Conservation (phyloP, 225 moss, liverwort and hornwort genomes). For the Takakia lepidozioides region DNA sequence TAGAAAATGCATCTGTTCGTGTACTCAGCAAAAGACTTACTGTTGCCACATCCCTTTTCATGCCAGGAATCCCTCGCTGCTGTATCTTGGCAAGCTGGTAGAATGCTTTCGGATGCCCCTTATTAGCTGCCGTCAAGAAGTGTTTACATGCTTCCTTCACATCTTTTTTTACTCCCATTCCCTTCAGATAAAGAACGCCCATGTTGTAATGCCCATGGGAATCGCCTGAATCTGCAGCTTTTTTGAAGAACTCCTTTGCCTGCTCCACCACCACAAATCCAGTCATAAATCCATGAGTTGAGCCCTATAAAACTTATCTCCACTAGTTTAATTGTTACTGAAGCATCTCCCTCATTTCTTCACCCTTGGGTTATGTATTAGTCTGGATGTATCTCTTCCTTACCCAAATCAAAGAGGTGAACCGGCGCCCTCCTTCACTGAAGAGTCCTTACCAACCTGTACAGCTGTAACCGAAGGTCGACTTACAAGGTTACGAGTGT, state of each 20-base stretch:
- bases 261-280: constrained; percentile 12
- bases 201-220: constrained; percentile 87
- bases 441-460: no score
- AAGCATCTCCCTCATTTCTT: no score
- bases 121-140: constrained; percentile 52
- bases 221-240: constrained; percentile 79
- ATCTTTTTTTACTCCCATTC: constrained; percentile 59
- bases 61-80: constrained; percentile 75
- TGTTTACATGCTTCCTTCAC: constrained; percentile 55
- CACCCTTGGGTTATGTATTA: no score
- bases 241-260: constrained; percentile 86
- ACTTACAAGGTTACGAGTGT: no score
- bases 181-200: constrained; percentile 84
- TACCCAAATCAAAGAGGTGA: no score
- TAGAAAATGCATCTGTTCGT: no score
- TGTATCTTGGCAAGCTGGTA: constrained; percentile 92
- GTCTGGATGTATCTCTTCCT: no score
- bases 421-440: no score
- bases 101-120: constrained; percentile 69
- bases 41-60: constrained; percentile 57
- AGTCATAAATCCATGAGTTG: no score
- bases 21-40: constrained; percentile 29
- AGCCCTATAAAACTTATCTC: no score
- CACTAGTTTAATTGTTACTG: no score
- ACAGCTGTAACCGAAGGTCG: no score